Evolutionary conservation across 257 asterid species (phyloP), one percentile per base, ranked within the genome.

Genomic region (Plantago major): DNA sequence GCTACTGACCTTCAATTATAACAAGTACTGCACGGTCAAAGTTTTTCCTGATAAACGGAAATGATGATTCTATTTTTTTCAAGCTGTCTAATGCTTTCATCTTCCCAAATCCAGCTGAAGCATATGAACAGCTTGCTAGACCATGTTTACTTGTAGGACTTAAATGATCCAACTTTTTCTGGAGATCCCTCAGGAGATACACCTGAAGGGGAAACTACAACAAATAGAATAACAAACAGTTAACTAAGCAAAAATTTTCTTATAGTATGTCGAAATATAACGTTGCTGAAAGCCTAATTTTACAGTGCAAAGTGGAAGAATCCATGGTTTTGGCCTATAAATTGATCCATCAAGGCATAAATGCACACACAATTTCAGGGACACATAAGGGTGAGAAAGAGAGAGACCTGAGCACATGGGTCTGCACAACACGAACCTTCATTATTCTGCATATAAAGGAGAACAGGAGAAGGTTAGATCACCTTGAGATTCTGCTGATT

Each of bases 161-260:
- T 19, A 72, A 70, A 65, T 63, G 67, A 62, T 79, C 89, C 84
- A 89, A 78, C 79, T 84, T 84, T 74, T 75, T 81, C 80, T 78
- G 81, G 67, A 86, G 90, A 78, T 89, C 94, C 59, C 88, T 82
- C 69, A 84, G 74, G 72, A 89, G 80, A 81, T 86, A 84, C 59
- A 86, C 81, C 79, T 81, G 84, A 71, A 89, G 89, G 18, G 90
- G 94, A 72, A 86, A 78, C 97, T 89, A 68, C 71, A 58, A 74
- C 53, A 64, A 71, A 47, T 48, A 73, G 55, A 67, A 55, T 52
- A 58, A 68, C 42, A 9, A 46, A 44, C 13, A 76, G 67, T 38
- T 22, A 67, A 62, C 26, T 50, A 48, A 52, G 58, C 38, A 28
- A 47, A 43, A 58, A 18, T 13, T 15, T 13, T 43, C 45, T 16